Conservation (phyloP, 352 stramenopile species). For the Phytopythium montanum region DNA sequence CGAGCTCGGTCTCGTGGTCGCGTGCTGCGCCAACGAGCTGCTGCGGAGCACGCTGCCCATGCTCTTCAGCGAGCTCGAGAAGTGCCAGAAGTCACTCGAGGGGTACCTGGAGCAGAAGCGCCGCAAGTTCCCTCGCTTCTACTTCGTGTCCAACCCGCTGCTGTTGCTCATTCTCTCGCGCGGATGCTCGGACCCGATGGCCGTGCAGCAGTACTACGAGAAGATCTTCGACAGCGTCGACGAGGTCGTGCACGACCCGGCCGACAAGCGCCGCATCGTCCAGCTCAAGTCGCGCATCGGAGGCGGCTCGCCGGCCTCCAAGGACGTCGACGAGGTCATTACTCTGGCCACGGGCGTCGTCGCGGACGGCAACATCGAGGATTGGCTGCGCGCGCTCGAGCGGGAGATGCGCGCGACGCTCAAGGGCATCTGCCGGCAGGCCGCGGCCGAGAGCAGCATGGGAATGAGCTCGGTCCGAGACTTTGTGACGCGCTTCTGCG, state of each 20-base stretch:
- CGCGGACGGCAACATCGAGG: slow-evolving; percentile 80
- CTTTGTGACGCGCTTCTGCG: slow-evolving; percentile 72
- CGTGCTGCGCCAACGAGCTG: slow-evolving; percentile 81
- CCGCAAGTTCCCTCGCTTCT: slow-evolving; percentile 90
- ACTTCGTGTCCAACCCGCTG: slow-evolving; percentile 91
- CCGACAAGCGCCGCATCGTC: slow-evolving; percentile 60
- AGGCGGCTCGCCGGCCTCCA: background rate
- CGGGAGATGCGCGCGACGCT: slow-evolving; percentile 67
- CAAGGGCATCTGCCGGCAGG: slow-evolving; percentile 59
- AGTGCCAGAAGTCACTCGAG: slow-evolving; percentile 90
- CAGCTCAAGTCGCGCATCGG: slow-evolving; percentile 72
- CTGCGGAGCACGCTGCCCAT: slow-evolving; percentile 83
- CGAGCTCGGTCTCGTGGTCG: slow-evolving; percentile 76
- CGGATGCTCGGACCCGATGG: slow-evolving; percentile 62
- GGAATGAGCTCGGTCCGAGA: slow-evolving; percentile 41
- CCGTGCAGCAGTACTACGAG: slow-evolving; percentile 86
- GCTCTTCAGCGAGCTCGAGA: slow-evolving; percentile 88
- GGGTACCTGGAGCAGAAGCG: slow-evolving; percentile 91
- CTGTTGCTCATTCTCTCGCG: slow-evolving; percentile 87
- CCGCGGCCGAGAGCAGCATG: slow-evolving; percentile 43
- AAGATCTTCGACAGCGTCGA: slow-evolving; percentile 85
- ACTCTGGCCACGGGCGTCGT: slow-evolving; percentile 44
- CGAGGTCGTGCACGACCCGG: slow-evolving; percentile 67
- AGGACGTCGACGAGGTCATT: slow-evolving; percentile 72
- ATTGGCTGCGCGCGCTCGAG: slow-evolving; percentile 73